Percentiles rank a stretch among this genome's conserved stretches.
Evolutionary conservation across 108 stramenopile species (phyloP).

Genomic region (Stephanodiscus minutulus): DNA sequence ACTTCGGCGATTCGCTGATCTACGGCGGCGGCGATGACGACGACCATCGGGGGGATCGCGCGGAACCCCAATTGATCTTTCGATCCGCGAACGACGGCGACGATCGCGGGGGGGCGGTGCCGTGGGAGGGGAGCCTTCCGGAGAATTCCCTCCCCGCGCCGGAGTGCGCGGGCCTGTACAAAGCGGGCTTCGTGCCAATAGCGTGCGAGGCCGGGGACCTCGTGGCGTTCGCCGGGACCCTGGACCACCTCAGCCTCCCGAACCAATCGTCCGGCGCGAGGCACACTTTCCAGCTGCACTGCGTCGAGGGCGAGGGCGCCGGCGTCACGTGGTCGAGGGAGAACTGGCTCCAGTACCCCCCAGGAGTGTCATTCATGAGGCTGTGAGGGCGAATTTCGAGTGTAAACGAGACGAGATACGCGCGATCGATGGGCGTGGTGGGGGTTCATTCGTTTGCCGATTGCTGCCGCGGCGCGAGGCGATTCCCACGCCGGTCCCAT

Average conservation of each 20-base stretch:
- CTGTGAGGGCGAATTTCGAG: too few species aligned
- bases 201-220: constrained; percentile 90
- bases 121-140: constrained; percentile 81
- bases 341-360: constrained; percentile 94
- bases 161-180: constrained; percentile 53
- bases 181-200: constrained; percentile 80
- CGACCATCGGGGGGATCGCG: constrained; percentile 18
- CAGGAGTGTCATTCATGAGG: constrained; percentile 55
- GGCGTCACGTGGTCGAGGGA: constrained; percentile 77
- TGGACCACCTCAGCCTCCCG: constrained; percentile 91
- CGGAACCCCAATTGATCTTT: constrained; percentile 54
- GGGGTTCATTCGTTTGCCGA: too few species aligned
- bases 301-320: constrained; percentile 77
- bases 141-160: constrained; percentile 39
- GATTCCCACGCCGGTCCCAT: too few species aligned
- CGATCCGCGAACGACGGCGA: constrained; percentile 22
- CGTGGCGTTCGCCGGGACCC: constrained; percentile 77
- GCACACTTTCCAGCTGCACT: constrained; percentile 93
- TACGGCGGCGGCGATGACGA: constrained; percentile 22
- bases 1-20: constrained; percentile 53
- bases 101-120: constrained; percentile 8
- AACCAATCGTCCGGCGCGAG: constrained; percentile 67
- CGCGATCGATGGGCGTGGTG: too few species aligned
- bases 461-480: too few species aligned
- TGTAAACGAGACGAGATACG: too few species aligned